Conservation (phyloP, 257 asterid species). For the Thymus mandschuricus region DNA sequence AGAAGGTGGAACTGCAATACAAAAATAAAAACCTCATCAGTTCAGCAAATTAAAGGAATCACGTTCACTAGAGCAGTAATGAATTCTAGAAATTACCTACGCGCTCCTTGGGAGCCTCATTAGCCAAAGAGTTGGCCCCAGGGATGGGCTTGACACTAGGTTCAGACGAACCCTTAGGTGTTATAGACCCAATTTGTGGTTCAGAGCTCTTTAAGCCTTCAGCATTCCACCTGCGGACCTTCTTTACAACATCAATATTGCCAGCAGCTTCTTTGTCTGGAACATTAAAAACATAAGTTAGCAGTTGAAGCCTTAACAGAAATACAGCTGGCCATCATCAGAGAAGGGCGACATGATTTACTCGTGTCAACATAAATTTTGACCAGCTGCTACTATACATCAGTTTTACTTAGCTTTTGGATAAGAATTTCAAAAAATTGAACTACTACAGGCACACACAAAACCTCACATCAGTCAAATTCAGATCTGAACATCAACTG, state of each 20-base stretch:
- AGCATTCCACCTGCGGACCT: constrained; percentile 68
- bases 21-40: not conserved
- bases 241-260: constrained; percentile 61
- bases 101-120: constrained; percentile 73
- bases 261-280: constrained; percentile 56
- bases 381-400: not conserved
- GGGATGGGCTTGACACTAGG: constrained; percentile 51
- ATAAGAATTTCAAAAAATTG: not conserved
- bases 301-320: constrained; percentile 3
- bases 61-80: not conserved
- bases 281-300: constrained; percentile 18
- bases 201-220: constrained; percentile 57
- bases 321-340: not conserved
- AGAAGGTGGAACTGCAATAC: constrained; percentile 73
- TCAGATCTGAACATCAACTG: constrained; percentile 10
- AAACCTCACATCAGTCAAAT: not conserved
- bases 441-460: not conserved
- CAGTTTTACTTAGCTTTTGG: not conserved
- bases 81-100: constrained; percentile 52
- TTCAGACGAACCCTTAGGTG: constrained; percentile 51
- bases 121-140: constrained; percentile 42
- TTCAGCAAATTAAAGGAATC: constrained; percentile 21
- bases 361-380: not conserved
- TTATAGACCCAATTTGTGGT: constrained; percentile 47
- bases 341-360: constrained; percentile 2